A percentile compares a stretch with the other conserved stretches of the same genome.
Evolutionary conservation across 331 rosid genomes (phyloP).

Genomic region (Acacia concinna): DNA sequence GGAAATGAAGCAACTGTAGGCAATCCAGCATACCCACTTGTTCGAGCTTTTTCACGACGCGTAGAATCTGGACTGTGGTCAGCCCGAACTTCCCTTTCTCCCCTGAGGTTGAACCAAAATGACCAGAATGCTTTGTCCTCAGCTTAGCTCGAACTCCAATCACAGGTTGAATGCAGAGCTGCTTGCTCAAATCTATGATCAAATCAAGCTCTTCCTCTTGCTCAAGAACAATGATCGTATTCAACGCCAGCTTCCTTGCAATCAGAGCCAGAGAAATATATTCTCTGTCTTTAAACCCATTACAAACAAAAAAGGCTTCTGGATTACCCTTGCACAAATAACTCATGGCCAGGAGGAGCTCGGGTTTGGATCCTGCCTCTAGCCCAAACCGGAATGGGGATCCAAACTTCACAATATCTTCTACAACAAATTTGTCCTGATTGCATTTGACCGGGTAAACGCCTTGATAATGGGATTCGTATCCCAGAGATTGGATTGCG

Average conservation of each 20-base stretch:
- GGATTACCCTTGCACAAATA: slow-evolving; percentile 83
- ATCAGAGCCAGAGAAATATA: slow-evolving; percentile 79
- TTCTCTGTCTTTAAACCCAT: slow-evolving; percentile 83
- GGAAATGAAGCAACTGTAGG: slow-evolving; percentile 87
- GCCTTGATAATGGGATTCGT: slow-evolving; percentile 83
- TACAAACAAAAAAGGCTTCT: slow-evolving; percentile 71
- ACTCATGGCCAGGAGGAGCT: slow-evolving; percentile 90
- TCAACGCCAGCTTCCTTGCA: slow-evolving; percentile 74
- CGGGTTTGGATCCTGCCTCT: slow-evolving; percentile 96
- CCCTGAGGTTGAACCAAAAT: slow-evolving; percentile 90
- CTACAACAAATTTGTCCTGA: slow-evolving; percentile 90
- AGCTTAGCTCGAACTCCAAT: slow-evolving; percentile 85
- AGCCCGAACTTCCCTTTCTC: slow-evolving; percentile 96
- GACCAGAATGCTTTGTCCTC: slow-evolving; percentile 83
- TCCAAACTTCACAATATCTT: slow-evolving; percentile 83
- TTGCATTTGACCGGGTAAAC: slow-evolving; percentile 95
- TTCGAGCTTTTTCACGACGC: slow-evolving; percentile 79
- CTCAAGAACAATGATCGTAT: slow-evolving; percentile 83
- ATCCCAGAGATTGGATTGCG: slow-evolving; percentile 66
- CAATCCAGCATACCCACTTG: slow-evolving; percentile 81
- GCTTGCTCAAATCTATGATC: slow-evolving; percentile 66
- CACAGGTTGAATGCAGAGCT: slow-evolving; percentile 71
- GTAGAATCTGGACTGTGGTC: slow-evolving; percentile 70
- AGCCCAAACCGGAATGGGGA: slow-evolving; percentile 78
- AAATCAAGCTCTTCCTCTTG: slow-evolving; percentile 87